phyloP scores from a whole-genome alignment of 345 rosid species.

The Diplotaxis tenuifolia region DNA sequence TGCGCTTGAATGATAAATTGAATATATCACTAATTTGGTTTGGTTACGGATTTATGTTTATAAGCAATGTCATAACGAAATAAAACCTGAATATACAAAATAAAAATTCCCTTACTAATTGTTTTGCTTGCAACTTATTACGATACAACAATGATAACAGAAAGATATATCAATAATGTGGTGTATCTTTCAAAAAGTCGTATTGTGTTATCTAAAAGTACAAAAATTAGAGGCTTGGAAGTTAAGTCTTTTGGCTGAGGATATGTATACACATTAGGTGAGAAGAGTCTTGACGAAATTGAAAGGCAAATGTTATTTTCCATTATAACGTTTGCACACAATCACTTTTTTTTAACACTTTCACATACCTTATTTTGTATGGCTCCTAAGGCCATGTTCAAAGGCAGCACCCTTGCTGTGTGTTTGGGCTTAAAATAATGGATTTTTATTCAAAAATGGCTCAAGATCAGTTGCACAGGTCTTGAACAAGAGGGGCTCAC shows the following conservation, averaged over 20 bases:
- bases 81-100: neutral
- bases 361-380: neutral
- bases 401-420: too few relatives aligned
- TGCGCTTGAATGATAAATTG: neutral
- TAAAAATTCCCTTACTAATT: neutral
- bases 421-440: too few relatives aligned
- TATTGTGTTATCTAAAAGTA: neutral
- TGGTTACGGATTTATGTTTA: neutral
- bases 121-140: neutral
- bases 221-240: neutral
- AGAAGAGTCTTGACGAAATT: neutral
- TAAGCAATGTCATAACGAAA: neutral
- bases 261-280: neutral
- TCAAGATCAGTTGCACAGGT: too few relatives aligned
- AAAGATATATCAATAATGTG: neutral
- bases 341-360: neutral
- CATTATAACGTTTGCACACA: neutral
- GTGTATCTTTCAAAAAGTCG: neutral
- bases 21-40: neutral
- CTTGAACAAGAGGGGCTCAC: too few relatives aligned
- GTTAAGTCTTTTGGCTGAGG: neutral
- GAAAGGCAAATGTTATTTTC: neutral
- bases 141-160: neutral
- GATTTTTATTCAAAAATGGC: too few relatives aligned
- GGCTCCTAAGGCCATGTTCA: neutral